These are phyloP conservation scores for Dalbergia cultrata DNA, from an alignment of 306 rosid genomes.

Conservation along the genomic window DNA sequence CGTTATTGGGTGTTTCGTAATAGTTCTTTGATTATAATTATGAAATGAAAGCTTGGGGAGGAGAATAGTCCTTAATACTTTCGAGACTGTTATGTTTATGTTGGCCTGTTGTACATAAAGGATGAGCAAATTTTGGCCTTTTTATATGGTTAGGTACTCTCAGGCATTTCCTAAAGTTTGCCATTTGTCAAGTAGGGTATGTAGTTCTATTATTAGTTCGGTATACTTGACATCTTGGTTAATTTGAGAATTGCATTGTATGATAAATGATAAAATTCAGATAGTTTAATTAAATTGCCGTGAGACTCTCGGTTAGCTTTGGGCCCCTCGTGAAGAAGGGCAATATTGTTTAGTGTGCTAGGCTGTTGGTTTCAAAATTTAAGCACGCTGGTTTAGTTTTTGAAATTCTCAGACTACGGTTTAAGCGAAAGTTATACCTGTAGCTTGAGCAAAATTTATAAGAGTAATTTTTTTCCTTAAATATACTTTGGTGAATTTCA, in stretches of 20 bases:
- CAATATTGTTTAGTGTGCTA: not conserved
- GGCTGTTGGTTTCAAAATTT: not conserved
- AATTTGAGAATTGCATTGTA: slow-evolving; percentile 48
- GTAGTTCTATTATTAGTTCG: slow-evolving; percentile 53
- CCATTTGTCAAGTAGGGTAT: slow-evolving; percentile 58
- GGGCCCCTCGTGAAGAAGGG: not conserved
- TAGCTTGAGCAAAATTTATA: no score
- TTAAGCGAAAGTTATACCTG: no score
- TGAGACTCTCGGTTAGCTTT: not conserved
- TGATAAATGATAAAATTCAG: slow-evolving; percentile 23
- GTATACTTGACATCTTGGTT: slow-evolving; percentile 55
- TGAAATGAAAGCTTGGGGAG: slow-evolving; percentile 61
- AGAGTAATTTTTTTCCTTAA: no score
- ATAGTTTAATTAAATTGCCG: not conserved
- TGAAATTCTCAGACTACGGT: no score
- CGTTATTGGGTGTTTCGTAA: slow-evolving; percentile 52
- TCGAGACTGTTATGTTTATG: slow-evolving; percentile 58
- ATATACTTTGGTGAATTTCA: no score
- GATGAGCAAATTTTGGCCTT: slow-evolving; percentile 67
- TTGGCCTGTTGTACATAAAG: slow-evolving; percentile 79
- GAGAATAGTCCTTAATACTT: slow-evolving; percentile 59
- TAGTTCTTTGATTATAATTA: slow-evolving; percentile 57
- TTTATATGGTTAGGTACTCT: slow-evolving; percentile 53
- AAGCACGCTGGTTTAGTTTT: no score
- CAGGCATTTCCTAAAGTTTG: slow-evolving; percentile 58